These are phyloP conservation scores for Camellia japonica DNA, from an alignment of 148 eudicot genomes.

Conservation along the genomic window DNA sequence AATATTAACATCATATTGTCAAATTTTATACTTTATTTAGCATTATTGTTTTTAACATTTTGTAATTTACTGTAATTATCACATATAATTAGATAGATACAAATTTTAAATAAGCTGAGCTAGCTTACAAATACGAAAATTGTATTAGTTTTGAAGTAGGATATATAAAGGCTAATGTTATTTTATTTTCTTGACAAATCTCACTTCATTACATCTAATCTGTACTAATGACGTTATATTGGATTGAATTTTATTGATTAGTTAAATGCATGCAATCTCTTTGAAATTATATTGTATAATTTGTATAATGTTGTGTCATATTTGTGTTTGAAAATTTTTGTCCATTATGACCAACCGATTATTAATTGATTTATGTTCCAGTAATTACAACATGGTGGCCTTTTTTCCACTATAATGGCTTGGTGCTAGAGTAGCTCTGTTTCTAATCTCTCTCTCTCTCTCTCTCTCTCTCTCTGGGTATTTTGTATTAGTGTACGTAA, in stretches of 20 bases:
- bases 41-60: not conserved
- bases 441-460: not conserved
- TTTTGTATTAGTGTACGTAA: constrained; percentile 21
- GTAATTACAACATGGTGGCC: not conserved
- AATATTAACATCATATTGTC: not conserved
- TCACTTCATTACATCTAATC: not conserved
- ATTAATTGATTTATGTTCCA: not conserved
- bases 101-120: not conserved
- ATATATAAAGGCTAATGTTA: not conserved
- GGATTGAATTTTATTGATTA: not conserved
- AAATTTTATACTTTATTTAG: not conserved
- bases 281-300: not conserved
- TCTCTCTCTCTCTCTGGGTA: not conserved
- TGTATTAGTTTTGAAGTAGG: not conserved
- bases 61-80: not conserved
- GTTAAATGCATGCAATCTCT: not conserved
- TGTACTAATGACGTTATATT: not conserved
- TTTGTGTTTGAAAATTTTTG: not conserved
- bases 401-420: not conserved
- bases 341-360: not conserved
- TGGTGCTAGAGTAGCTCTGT: not conserved
- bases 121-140: not conserved
- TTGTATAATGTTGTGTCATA: not conserved
- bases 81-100: not conserved
- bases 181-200: not conserved